Percentiles rank a stretch among this genome's conserved stretches.
Evolutionary conservation across 495 filamentous ascomycete species (phyloP).

Genomic region (Thermochaetoides thermophila): DNA sequence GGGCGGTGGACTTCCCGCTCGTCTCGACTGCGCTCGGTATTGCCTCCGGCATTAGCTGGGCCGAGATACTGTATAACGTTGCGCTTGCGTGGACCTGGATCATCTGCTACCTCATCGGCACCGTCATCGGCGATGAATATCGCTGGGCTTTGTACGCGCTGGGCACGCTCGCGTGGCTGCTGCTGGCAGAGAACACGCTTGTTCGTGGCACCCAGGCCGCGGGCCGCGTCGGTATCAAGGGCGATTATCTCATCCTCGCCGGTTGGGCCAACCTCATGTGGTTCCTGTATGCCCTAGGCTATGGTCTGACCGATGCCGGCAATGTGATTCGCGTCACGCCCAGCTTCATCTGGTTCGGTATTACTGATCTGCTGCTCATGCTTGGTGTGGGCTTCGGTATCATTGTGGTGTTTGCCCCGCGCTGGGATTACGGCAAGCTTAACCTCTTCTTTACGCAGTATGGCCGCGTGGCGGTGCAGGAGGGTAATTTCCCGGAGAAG

Average conservation of each 20-base stretch:
- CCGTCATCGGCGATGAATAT: conserved; percentile 31
- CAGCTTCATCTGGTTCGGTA: conserved; percentile 31
- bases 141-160: conserved; percentile 39
- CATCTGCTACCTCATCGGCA: conserved; percentile 27
- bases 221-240: conserved; percentile 19
- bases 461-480: conserved; percentile 27
- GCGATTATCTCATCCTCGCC: conserved; percentile 27
- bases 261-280: conserved; percentile 32
- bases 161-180: conserved; percentile 21
- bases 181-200: conserved; percentile 23
- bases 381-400: conserved; percentile 21
- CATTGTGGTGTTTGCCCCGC: conserved; percentile 21
- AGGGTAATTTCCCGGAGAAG: conserved; percentile 33
- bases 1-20: conserved; percentile 31
- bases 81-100: conserved; percentile 32
- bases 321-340: conserved; percentile 28
- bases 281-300: conserved; percentile 35
- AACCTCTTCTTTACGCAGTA: conserved; percentile 41
- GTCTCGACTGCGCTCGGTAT: conserved; percentile 28
- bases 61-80: conserved; percentile 31
- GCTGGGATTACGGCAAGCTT: conserved; percentile 32
- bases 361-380: conserved; percentile 29
- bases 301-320: conserved; percentile 31
- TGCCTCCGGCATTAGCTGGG: conserved; percentile 29
- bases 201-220: conserved; percentile 14